Evolutionary conservation across 225 moss, liverwort and hornwort species (phyloP).

Genomic region (Pseudoscleropodium purum): DNA sequence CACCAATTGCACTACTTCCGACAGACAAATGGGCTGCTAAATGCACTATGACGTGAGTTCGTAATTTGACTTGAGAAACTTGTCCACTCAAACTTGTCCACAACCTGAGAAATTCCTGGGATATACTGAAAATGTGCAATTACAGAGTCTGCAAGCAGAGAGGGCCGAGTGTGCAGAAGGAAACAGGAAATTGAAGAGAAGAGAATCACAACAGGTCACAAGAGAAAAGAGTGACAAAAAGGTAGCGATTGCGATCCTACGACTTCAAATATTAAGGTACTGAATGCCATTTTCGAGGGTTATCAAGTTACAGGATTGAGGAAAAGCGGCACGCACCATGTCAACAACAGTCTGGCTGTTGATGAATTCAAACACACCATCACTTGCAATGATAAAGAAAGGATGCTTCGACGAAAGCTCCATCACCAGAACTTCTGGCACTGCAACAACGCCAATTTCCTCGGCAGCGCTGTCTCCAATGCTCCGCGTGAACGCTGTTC

Average conservation of each 20-base stretch:
- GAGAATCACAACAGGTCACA: background rate
- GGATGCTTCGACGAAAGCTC: constrained; percentile 71
- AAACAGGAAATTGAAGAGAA: background rate
- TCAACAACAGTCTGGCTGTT: constrained; percentile 94
- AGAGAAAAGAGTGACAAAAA: too few relatives aligned
- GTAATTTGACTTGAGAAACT: background rate
- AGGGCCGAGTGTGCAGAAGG: background rate
- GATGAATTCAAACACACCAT: constrained; percentile 94
- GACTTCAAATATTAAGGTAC: too few relatives aligned
- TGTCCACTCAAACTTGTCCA: background rate
- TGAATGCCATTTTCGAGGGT: background rate
- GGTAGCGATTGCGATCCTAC: background rate
- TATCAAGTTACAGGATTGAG: too few relatives aligned
- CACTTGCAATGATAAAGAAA: constrained; percentile 88
- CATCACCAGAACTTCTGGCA: constrained; percentile 83
- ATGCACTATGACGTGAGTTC: background rate
- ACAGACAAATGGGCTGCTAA: background rate
- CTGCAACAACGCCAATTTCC: constrained; percentile 89
- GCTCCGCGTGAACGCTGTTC: constrained; percentile 97
- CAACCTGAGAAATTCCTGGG: background rate
- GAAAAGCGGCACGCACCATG: constrained; percentile 37
- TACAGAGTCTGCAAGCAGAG: background rate
- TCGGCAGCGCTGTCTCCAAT: constrained; percentile 91
- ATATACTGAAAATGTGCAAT: background rate
- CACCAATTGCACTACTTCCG: background rate